Evolutionary conservation across 2,329 filamentous ascomycete species (phyloP).

Genomic region (Macroventuria anomochaeta): DNA sequence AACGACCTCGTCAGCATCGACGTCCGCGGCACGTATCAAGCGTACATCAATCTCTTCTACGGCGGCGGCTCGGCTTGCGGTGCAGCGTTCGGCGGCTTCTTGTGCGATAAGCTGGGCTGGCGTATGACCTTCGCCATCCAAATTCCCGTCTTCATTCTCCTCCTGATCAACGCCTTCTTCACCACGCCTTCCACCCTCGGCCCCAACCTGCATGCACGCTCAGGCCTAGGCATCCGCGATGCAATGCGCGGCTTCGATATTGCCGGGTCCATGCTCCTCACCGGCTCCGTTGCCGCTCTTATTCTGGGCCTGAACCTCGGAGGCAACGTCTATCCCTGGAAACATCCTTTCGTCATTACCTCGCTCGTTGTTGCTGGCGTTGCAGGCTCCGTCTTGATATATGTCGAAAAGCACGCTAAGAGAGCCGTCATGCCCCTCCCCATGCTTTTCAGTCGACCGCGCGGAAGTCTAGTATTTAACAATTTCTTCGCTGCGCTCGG

Average conservation of each 20-base stretch:
- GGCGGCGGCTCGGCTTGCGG: slow-evolving; percentile 62
- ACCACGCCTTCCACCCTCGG: slow-evolving; percentile 56
- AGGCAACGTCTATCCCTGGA: slow-evolving; percentile 60
- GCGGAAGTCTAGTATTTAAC: slow-evolving; percentile 58
- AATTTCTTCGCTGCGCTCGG: slow-evolving; percentile 60
- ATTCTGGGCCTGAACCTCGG: slow-evolving; percentile 61
- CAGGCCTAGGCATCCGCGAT: slow-evolving; percentile 51
- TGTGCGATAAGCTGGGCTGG: slow-evolving; percentile 76
- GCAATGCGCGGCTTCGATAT: slow-evolving; percentile 58
- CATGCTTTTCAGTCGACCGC: slow-evolving; percentile 55
- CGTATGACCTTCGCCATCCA: slow-evolving; percentile 70
- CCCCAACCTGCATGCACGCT: slow-evolving; percentile 51
- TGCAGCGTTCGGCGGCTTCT: slow-evolving; percentile 71
- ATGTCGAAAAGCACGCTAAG: slow-evolving; percentile 47
- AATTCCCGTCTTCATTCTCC: slow-evolving; percentile 56
- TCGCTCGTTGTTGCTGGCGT: slow-evolving; percentile 54
- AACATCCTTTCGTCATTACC: slow-evolving; percentile 57
- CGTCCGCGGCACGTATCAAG: slow-evolving; percentile 75
- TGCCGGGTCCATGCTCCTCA: slow-evolving; percentile 56
- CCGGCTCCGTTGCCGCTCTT: slow-evolving; percentile 55
- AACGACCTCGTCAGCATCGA: slow-evolving; percentile 78
- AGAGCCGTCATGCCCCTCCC: slow-evolving; percentile 59
- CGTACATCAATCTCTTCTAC: slow-evolving; percentile 69
- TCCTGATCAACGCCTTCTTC: slow-evolving; percentile 52
- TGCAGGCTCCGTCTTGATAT: slow-evolving; percentile 50